Conservation (phyloP, 2,329 filamentous ascomycete species). For the Zymoseptoria tritici region DNA sequence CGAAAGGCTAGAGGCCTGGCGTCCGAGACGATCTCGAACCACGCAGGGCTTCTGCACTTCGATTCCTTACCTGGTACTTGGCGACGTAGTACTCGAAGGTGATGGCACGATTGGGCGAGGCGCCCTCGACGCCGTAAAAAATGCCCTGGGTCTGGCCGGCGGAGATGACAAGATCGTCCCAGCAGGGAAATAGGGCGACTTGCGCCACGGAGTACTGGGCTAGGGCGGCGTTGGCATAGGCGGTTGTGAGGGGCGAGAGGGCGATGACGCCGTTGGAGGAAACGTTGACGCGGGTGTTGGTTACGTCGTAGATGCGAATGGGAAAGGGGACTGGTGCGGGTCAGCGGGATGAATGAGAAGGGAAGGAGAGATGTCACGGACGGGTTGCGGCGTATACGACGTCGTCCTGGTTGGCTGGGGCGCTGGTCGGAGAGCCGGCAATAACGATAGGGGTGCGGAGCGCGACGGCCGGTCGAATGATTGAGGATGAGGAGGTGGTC, state of each 20-base stretch:
- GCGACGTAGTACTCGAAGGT: conserved; percentile 16
- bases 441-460: conserved; percentile 5
- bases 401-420: conserved; percentile 1
- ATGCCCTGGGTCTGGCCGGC: conserved; percentile 14
- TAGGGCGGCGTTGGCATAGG: conserved; percentile 2
- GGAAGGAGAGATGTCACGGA: background rate
- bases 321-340: too few relatives aligned
- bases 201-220: conserved; percentile 3
- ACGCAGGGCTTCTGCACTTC: too few relatives aligned
- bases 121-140: conserved; percentile 17
- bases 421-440: conserved; percentile 1
- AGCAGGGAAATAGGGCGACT: conserved; percentile 9
- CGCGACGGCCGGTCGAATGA: conserved; percentile 1
- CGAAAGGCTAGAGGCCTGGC: too few relatives aligned
- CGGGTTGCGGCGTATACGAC: background rate
- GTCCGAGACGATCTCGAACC: too few relatives aligned
- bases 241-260: background rate
- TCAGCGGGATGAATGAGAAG: background rate
- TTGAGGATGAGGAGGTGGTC: background rate
- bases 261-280: conserved; percentile 2
- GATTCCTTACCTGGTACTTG: background rate
- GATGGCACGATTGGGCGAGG: background rate
- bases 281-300: background rate
- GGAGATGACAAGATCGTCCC: conserved; percentile 19
- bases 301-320: too few relatives aligned